Conservation (phyloP, 345 rosid genomes). For the Durio zibethinus region DNA sequence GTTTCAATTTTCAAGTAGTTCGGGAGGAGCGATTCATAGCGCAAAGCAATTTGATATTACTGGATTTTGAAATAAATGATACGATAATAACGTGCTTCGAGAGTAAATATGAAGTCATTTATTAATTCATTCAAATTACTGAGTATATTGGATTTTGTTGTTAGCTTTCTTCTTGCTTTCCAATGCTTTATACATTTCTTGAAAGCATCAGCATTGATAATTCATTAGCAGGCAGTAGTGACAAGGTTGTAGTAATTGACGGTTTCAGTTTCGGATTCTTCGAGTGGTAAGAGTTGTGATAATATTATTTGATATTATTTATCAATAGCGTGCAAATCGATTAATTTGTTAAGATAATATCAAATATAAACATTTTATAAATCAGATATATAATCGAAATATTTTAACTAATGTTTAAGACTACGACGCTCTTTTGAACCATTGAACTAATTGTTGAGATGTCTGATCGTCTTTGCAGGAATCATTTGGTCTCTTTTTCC, state of each 20-base stretch:
- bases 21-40: not conserved
- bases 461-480: not conserved
- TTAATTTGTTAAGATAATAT: no score
- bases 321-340: no score
- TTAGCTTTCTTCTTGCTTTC: not conserved
- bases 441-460: not conserved
- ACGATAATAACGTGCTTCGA: not conserved
- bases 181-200: not conserved
- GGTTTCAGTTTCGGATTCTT: no score
- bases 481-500: not conserved
- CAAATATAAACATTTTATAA: no score
- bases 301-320: no score
- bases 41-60: not conserved
- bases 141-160: not conserved
- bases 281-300: no score
- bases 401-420: no score
- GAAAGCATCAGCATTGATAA: not conserved
- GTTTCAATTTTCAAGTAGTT: not conserved
- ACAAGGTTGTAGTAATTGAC: no score
- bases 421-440: not conserved
- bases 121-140: not conserved
- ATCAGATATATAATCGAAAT: no score
- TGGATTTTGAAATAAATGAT: not conserved
- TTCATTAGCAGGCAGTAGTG: no score
- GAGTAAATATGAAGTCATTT: not conserved